Base-by-base conservation (phyloP, 2,329 filamentous ascomycete species). In the Calonectria montana region DNA sequence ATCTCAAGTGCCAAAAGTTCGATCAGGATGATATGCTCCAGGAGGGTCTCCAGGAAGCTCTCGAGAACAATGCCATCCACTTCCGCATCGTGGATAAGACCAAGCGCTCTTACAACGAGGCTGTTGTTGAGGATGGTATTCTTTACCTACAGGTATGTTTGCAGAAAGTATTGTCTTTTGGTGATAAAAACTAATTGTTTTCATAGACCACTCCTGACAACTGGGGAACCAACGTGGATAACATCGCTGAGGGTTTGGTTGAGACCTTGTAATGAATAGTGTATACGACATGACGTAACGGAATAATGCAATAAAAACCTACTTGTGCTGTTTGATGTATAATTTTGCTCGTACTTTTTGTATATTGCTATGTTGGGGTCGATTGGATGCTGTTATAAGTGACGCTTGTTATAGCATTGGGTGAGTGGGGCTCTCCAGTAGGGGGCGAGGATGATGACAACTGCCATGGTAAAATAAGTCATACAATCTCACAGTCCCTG, bases 141-240 rank as follows among this genome's bases (percentile, higher is more conserved):
- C 78, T 90, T 25, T 88, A 87, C 69, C 76, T 91, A n/a, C 87
- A 89, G 84, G 84, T 86, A 81, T 76, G 79, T 76, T 7, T 29
- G 3, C 37, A 48, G 13, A 7, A 13, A 27, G 25, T 43, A 35
- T 23, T 10, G 16, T 7, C 41, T 18, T 35, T 35, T 45, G 4
- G 12, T 27, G 18, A 37, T 1, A 25, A 41, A 8, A 31, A 39
- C 62, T 70, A 62, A 70, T 9, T 31, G 21, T 63, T 50, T 61
- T 48, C 13, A 0, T 37, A 85, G 84, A 83, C 83, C 15, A 78
- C 76, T 3, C 76, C 84, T 2, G 69, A 77, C 3, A 74, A 81
- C 41, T 87, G 81, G 74, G 83, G 84, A 13, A 77, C 76, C 37
- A 87, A 87, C 65, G 75, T 82, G 39, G 63, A 77, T 66, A 67